Conservation (phyloP, 176 grass and related monocot species). For the Alloteropsis semialata region DNA sequence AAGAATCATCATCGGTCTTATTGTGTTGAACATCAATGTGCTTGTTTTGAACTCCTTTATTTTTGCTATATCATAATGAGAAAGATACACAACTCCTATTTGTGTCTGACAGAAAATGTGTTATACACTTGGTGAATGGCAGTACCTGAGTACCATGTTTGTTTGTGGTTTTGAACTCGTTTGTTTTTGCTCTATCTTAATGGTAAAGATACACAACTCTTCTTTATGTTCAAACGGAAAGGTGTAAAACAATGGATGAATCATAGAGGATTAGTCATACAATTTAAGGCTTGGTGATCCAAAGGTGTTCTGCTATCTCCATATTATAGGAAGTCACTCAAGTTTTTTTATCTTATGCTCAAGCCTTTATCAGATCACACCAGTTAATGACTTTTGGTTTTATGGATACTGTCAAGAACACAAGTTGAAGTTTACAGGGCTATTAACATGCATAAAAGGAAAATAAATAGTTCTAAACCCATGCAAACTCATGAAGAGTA, state of each 20-base stretch:
- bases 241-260: not conserved
- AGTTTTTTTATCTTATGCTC: not conserved
- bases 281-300: not conserved
- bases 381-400: not conserved
- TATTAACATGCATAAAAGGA: not conserved
- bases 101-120: not conserved
- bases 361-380: not conserved
- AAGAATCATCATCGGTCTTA: not conserved
- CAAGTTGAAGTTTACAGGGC: not conserved
- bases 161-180: not conserved
- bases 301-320: not conserved
- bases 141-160: not conserved
- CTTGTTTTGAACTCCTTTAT: not conserved
- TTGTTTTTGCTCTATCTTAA: not conserved
- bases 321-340: not conserved
- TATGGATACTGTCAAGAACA: not conserved
- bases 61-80: not conserved
- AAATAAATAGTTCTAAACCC: not conserved
- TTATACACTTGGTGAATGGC: not conserved
- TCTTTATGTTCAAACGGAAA: not conserved
- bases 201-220: not conserved
- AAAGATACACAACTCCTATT: not conserved
- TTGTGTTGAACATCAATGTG: not conserved
- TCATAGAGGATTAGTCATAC: not conserved
- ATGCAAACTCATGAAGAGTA: not conserved